Evolutionary conservation across 1,139 yeast genomes (phyloP).

Genomic region (Geotrichum bryndzae): DNA sequence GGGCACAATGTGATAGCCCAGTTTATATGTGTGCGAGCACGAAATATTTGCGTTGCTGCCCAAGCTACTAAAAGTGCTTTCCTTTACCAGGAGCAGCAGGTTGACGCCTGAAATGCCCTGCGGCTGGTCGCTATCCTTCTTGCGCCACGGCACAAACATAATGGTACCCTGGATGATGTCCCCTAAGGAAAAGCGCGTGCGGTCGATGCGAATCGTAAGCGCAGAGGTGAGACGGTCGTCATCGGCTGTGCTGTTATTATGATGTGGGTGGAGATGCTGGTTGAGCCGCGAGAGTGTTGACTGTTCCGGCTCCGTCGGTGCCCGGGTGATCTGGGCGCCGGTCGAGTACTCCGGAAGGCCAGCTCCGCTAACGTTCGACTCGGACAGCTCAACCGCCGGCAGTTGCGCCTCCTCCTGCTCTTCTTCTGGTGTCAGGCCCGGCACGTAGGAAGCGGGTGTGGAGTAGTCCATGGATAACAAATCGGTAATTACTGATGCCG

Average conservation of each 20-base stretch:
- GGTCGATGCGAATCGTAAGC: slow-evolving; percentile 3
- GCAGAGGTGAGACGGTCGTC: slow-evolving; percentile 11
- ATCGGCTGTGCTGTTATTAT: background rate
- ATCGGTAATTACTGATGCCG: slow-evolving; percentile 7
- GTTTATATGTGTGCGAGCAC: background rate
- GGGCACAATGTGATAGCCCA: slow-evolving; percentile 11
- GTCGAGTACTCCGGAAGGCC: slow-evolving; percentile 11
- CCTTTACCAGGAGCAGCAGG: slow-evolving; percentile 2
- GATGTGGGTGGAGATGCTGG: background rate
- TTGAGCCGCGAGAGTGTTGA: background rate
- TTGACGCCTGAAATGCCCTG: slow-evolving; percentile 7
- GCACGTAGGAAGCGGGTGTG: background rate
- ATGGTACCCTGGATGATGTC: slow-evolving; percentile 13
- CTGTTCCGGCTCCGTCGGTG: background rate
- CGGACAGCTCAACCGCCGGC: background rate
- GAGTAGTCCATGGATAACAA: background rate
- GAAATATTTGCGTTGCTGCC: background rate
- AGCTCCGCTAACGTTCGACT: background rate
- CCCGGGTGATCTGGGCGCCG: slow-evolving; percentile 6
- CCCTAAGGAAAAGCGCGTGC: background rate
- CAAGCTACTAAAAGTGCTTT: background rate
- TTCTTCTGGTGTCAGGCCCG: background rate
- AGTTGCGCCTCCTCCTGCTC: background rate
- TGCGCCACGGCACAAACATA: slow-evolving; percentile 15
- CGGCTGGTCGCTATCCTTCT: background rate